phyloP scores from a whole-genome alignment of 495 filamentous ascomycete species.

The Barbatosphaeria neglecta region DNA sequence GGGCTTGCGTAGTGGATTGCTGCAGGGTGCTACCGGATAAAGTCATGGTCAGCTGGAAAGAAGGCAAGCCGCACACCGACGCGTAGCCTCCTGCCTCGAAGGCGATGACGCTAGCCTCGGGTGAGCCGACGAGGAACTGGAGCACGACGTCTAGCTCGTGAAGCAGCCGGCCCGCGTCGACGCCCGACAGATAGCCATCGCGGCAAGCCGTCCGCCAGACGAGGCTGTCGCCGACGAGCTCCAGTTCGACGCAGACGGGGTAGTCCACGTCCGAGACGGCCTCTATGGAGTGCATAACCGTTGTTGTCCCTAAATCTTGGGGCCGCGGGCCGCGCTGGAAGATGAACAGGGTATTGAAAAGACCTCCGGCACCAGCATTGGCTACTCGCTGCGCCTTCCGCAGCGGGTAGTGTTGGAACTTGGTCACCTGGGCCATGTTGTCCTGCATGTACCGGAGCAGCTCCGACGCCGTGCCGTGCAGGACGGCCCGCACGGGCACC shows the following conservation, averaged over 20 bases:
- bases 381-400: constrained; percentile 44
- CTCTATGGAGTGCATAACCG: constrained; percentile 41
- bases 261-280: constrained; percentile 59
- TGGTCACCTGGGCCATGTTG: constrained; percentile 36
- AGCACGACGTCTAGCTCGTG: constrained; percentile 44
- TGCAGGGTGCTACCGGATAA: too few species aligned
- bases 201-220: constrained; percentile 63
- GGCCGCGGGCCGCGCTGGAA: constrained; percentile 33
- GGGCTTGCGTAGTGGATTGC: too few species aligned
- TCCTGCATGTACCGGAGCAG: constrained; percentile 58
- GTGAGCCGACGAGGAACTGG: constrained; percentile 31
- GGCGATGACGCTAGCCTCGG: constrained; percentile 36
- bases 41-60: not conserved
- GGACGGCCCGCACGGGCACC: constrained; percentile 47
- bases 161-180: constrained; percentile 35
- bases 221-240: constrained; percentile 39
- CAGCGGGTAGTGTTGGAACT: constrained; percentile 56
- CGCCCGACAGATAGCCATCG: constrained; percentile 31
- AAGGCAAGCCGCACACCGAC: constrained; percentile 41
- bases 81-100: constrained; percentile 33
- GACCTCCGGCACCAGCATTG: constrained; percentile 9
- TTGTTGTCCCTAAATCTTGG: not conserved
- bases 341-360: constrained; percentile 65
- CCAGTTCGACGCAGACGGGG: constrained; percentile 70
- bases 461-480: constrained; percentile 47